These are phyloP conservation scores for Raffaelea arxii DNA, from an alignment of 2,329 filamentous ascomycete genomes.

Conservation along the genomic window DNA sequence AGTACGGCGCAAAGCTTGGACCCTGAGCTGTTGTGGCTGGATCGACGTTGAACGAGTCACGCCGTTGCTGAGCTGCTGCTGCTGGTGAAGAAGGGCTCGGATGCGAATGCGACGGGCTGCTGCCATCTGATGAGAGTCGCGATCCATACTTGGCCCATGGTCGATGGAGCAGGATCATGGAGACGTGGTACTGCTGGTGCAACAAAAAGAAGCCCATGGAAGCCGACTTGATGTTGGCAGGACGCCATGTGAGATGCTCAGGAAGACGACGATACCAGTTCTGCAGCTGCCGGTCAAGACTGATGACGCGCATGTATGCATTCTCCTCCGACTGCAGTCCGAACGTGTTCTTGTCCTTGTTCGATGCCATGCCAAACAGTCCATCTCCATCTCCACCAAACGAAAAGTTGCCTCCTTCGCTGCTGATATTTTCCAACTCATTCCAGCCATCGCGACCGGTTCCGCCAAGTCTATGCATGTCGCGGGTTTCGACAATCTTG, in stretches of 20 bases:
- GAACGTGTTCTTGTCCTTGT: too few relatives aligned
- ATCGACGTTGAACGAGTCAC: too few relatives aligned
- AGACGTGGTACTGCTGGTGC: slow-evolving; percentile 45
- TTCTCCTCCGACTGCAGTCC: slow-evolving; percentile 32
- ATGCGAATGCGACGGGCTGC: slow-evolving; percentile 16
- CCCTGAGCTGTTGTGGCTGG: too few relatives aligned
- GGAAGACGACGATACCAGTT: slow-evolving; percentile 44
- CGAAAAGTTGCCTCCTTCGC: too few relatives aligned
- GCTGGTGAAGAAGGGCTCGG: slow-evolving; percentile 17
- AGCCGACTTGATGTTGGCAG: slow-evolving; percentile 37
- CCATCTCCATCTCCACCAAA: too few relatives aligned
- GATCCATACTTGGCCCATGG: slow-evolving; percentile 42
- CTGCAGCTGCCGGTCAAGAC: slow-evolving; percentile 42
- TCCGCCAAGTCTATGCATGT: slow-evolving; percentile 22
- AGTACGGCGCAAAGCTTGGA: too few relatives aligned
- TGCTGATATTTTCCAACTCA: too few relatives aligned
- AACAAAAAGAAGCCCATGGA: slow-evolving; percentile 42
- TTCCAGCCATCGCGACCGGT: too few relatives aligned
- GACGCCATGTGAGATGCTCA: slow-evolving; percentile 37
- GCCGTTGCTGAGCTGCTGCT: background rate
- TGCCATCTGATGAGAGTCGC: background rate
- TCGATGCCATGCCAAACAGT: too few relatives aligned
- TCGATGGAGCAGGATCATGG: slow-evolving; percentile 41
- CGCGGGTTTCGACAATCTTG: slow-evolving; percentile 36
- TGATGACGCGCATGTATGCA: slow-evolving; percentile 39